Evolutionary conservation across 2,329 filamentous ascomycete genomes (phyloP), one percentile per base, ranked within the genome.

Genomic region (Colletotrichum tropicicola): DNA sequence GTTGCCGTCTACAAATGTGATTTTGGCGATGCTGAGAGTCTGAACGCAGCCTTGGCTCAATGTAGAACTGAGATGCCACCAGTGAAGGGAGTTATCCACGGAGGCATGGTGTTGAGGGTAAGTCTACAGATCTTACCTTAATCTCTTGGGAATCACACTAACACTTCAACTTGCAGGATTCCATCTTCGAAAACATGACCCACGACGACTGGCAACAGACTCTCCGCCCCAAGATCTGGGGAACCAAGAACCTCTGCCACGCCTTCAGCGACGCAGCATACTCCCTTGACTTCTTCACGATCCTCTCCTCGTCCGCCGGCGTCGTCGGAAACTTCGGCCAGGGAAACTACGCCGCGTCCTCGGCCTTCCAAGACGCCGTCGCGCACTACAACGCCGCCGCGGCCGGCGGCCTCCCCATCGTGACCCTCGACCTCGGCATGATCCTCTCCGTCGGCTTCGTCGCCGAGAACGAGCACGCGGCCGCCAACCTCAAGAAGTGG

Each of bases 351-450:
- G 68, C 73, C 1, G 79, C 79, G 0, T 80, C 77, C 1, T 83
- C 83, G 62, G 63, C 68, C 6, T 85, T 76, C 69, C 75, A 82
- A 70, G 73, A 82, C 57, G 74, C 76, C 2, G 73, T 84, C 17
- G 79, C 78, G 6, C 75, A 77, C 25, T 75, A 81, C 67, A 77
- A 83, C 2, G 73, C 75, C 0, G 28, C 63, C 6, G 71, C 70
- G 1, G n/a, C n/a, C n/a, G n/a, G n/a, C n/a, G 81, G 82, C 2
- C 72, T 83, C 2, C 74, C 79, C 2, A 82, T 80, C 23, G 77
- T 81, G 0, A 79, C 80, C 0, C 75, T 90, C 2, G 81, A 89
- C 69, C 74, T 89, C 19, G 85, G 85, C 0, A 79, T 80, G 1
- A 80, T 89, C 9, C 77, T 76, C 0, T 82, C 81, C 63, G 78